Evolutionary conservation across 2,329 filamentous ascomycete species (phyloP).

Genomic region (Blastomyces silverae): DNA sequence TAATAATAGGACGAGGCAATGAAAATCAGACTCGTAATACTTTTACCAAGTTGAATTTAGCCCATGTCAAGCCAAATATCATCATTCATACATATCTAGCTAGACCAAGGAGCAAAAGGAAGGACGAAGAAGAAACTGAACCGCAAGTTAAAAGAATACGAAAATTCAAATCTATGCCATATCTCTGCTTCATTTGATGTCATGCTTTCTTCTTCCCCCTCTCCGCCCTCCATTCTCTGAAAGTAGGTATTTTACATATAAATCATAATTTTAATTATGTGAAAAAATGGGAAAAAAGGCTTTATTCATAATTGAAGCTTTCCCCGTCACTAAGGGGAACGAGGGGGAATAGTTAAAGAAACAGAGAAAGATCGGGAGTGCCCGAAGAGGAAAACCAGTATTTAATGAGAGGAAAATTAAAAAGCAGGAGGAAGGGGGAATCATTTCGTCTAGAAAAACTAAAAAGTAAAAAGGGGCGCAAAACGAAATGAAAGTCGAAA

Average conservation of each 20-base stretch:
- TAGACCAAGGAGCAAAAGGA: too few species aligned
- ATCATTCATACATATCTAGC: too few species aligned
- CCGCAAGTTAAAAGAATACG: neutral
- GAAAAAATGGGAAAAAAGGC: neutral
- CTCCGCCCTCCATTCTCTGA: neutral
- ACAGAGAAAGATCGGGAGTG: neutral
- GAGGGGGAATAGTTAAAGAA: neutral
- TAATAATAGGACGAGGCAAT: too few species aligned
- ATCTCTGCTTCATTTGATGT: neutral
- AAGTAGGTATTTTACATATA: neutral
- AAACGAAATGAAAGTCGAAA: neutral
- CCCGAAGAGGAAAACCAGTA: neutral
- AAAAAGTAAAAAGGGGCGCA: neutral
- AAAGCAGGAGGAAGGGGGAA: slow-evolving; percentile 9
- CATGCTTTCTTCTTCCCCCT: neutral
- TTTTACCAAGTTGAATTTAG: too few species aligned
- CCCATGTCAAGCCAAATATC: too few species aligned
- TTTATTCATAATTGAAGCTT: neutral
- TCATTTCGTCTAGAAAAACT: neutral
- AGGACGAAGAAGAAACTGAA: neutral
- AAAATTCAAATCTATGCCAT: neutral
- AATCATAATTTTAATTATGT: neutral
- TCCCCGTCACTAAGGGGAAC: neutral
- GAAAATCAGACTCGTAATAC: too few species aligned
- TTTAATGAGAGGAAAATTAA: neutral